Percentiles rank a stretch among this genome's conserved stretches.
phyloP scores from a whole-genome alignment of 805 yeast genomes.

The Cephaloascus fragrans region DNA sequence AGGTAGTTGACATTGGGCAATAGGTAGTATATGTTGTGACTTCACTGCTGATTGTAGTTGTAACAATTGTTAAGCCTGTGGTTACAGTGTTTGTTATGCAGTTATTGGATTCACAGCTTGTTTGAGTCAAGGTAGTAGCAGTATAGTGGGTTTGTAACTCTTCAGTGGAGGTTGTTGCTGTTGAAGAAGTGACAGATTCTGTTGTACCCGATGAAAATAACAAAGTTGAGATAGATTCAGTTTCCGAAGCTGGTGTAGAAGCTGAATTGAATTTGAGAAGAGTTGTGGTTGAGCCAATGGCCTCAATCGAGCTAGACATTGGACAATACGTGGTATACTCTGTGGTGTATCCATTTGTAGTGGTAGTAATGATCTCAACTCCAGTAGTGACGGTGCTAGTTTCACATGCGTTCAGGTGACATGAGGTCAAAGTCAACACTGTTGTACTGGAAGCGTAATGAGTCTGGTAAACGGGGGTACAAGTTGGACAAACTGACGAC shows the following conservation, averaged over 20 bases:
- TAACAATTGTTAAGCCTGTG: slow-evolving; percentile 10
- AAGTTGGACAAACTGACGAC: not conserved
- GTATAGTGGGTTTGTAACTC: not conserved
- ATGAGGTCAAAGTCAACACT: slow-evolving; percentile 13
- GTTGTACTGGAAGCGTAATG: slow-evolving; percentile 5
- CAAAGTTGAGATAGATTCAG: not conserved
- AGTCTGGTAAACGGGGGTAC: not conserved
- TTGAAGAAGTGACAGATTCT: not conserved
- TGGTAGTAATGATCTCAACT: slow-evolving; percentile 8
- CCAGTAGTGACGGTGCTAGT: slow-evolving; percentile 11
- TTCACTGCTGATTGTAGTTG: too few species aligned
- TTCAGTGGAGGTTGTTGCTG: not conserved
- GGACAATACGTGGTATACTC: slow-evolving; percentile 13
- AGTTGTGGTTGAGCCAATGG: slow-evolving; percentile 10
- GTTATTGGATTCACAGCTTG: slow-evolving; percentile 9
- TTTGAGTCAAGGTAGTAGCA: slow-evolving; percentile 9
- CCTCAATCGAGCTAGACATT: slow-evolving; percentile 7
- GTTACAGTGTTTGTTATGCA: slow-evolving; percentile 10
- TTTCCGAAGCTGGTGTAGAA: slow-evolving; percentile 2
- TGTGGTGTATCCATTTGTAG: slow-evolving; percentile 1
- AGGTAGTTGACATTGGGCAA: too few species aligned
- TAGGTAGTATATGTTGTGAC: too few species aligned
- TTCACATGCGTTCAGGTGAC: slow-evolving; percentile 10
- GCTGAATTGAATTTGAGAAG: too few species aligned
- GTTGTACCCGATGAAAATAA: too few species aligned